Percentiles rank a stretch among this genome's conserved stretches.
These are phyloP conservation scores for Carallia pectinifolia DNA, from an alignment of 345 rosid genomes.

Conservation along the genomic window DNA sequence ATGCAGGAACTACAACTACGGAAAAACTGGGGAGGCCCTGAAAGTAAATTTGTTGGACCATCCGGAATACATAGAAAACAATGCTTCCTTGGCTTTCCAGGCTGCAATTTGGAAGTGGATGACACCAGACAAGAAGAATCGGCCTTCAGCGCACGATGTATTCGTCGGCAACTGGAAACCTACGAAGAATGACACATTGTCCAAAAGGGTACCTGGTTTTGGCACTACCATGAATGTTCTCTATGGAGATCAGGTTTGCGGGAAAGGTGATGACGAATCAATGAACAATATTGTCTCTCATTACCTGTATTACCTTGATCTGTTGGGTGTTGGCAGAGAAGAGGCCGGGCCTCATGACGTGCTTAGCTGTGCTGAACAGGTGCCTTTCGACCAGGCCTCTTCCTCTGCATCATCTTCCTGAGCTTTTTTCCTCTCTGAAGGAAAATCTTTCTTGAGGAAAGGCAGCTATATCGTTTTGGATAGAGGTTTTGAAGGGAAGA, in stretches of 20 bases:
- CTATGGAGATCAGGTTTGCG: conserved; percentile 69
- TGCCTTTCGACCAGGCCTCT: conserved; percentile 44
- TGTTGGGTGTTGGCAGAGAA: conserved; percentile 82
- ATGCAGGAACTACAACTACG: conserved; percentile 82
- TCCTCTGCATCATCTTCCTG: conserved; percentile 32
- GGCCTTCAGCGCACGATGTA: conserved; percentile 74
- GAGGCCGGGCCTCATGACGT: conserved; percentile 85
- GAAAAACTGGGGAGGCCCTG: conserved; percentile 69
- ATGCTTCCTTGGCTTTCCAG: conserved; percentile 78
- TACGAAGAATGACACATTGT: conserved; percentile 69
- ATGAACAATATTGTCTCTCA: conserved; percentile 77
- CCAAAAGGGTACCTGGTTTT: conserved; percentile 69
- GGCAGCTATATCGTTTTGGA: neutral
- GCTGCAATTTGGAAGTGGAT: conserved; percentile 87
- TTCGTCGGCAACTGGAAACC: conserved; percentile 86
- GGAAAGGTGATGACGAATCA: conserved; percentile 54
- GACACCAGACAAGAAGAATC: conserved; percentile 74
- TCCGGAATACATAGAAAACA: conserved; percentile 73
- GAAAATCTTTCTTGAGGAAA: conserved; percentile 1
- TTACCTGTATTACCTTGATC: conserved; percentile 68
- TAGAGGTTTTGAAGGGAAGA: neutral
- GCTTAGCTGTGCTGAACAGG: conserved; percentile 69
- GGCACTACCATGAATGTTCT: conserved; percentile 80
- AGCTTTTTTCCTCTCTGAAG: neutral
- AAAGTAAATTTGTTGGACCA: conserved; percentile 58